Percentiles rank a stretch among this genome's conserved stretches.
Evolutionary conservation across 306 rosid species (phyloP).

Genomic region (barrel medic (Medicago truncatula)): DNA sequence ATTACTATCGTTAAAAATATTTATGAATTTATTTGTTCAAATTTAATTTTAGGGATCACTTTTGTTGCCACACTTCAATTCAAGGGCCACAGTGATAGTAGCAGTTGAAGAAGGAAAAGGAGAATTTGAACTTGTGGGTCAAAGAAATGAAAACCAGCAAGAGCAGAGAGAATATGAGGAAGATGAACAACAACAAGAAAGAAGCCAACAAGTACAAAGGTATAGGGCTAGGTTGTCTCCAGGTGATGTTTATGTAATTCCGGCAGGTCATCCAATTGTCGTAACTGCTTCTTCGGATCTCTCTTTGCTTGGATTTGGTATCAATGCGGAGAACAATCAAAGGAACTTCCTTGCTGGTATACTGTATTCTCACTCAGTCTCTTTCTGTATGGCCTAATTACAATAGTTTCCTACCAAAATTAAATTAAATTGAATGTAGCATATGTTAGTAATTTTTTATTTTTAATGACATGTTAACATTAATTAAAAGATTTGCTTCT

Average conservation of each 20-base stretch:
- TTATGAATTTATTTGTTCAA: too few species aligned
- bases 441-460: too few species aligned
- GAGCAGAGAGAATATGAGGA: not conserved
- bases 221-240: slow-evolving; percentile 6
- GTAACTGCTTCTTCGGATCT: slow-evolving; percentile 41
- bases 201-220: slow-evolving; percentile 13
- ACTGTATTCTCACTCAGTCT: too few species aligned
- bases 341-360: slow-evolving; percentile 59
- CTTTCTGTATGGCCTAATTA: too few species aligned
- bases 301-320: slow-evolving; percentile 37
- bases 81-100: slow-evolving; percentile 25
- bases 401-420: too few species aligned
- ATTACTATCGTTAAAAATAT: too few species aligned
- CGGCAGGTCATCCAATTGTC: slow-evolving; percentile 48
- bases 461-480: too few species aligned
- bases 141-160: not conserved
- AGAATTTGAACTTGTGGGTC: slow-evolving; percentile 20
- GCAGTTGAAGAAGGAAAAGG: slow-evolving; percentile 35
- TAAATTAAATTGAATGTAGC: too few species aligned
- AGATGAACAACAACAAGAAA: not conserved
- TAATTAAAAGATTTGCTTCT: too few species aligned
- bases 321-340: slow-evolving; percentile 51
- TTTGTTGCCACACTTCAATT: slow-evolving; percentile 40
- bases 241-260: slow-evolving; percentile 42
- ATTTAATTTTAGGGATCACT: slow-evolving; percentile 37